A percentile compares a stretch with the other conserved stretches of the same genome.
phyloP scores from a whole-genome alignment of 345 rosid species.

The Psidium guajava region DNA sequence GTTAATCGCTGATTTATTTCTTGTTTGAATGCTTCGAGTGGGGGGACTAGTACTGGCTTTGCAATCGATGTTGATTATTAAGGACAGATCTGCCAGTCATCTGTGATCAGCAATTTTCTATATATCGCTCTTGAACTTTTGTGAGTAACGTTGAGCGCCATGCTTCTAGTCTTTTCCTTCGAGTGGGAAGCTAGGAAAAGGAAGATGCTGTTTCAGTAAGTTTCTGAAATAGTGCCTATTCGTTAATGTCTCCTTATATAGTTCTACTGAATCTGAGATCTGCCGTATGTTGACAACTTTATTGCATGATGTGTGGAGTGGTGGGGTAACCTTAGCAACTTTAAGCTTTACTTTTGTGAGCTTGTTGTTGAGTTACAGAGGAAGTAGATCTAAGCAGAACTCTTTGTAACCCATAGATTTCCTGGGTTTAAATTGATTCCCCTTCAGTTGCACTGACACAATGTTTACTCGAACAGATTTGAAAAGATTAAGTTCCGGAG shows the following conservation, averaged over 20 bases:
- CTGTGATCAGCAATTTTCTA: background rate
- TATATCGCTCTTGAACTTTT: background rate
- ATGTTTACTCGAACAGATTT: constrained; percentile 35
- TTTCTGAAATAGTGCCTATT: background rate
- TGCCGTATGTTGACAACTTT: background rate
- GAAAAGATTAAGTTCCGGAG: constrained; percentile 76
- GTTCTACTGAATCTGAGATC: background rate
- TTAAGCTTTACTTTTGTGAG: background rate
- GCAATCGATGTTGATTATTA: background rate
- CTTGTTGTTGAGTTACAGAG: background rate
- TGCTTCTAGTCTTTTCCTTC: background rate
- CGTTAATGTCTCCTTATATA: background rate
- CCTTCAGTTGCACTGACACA: background rate
- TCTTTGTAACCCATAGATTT: background rate
- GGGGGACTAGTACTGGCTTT: background rate
- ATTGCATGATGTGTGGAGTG: background rate
- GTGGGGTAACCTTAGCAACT: background rate
- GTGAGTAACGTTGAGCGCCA: background rate
- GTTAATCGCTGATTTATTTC: background rate
- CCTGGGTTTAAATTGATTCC: constrained; percentile 1
- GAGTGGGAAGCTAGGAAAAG: background rate
- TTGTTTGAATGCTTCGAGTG: background rate
- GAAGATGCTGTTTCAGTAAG: background rate
- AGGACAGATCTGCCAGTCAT: background rate
- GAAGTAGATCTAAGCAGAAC: background rate